Percentiles rank a stretch among this genome's conserved stretches.
Conservation (phyloP, 2,329 filamentous ascomycete species). For the Cadophora sp. region DNA sequence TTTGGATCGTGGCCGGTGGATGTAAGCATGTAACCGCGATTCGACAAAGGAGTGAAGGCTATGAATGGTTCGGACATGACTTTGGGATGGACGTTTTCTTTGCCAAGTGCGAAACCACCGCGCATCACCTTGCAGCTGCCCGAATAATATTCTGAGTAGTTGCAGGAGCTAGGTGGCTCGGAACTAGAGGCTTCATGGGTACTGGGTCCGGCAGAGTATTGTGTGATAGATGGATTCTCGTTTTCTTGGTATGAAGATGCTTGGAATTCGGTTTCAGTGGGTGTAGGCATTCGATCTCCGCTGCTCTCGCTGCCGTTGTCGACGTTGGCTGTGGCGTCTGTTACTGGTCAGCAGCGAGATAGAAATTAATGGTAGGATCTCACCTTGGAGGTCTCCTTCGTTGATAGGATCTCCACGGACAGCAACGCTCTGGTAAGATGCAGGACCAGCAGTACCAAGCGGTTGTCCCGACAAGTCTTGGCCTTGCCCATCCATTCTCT, state of each 20-base stretch:
- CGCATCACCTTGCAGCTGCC: constrained; percentile 12
- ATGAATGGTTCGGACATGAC: constrained; percentile 9
- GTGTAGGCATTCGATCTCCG: constrained; percentile 2
- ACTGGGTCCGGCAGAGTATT: not conserved
- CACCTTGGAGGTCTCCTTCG: not conserved
- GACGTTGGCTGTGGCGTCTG: not conserved
- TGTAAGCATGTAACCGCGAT: constrained; percentile 26
- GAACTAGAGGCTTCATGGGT: not conserved
- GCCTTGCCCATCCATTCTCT: not conserved
- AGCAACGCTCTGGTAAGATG: not conserved
- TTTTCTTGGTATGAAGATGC: not conserved
- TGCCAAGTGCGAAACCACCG: not conserved
- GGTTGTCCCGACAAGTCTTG: not conserved
- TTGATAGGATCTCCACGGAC: not conserved
- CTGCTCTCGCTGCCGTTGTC: constrained; percentile 4
- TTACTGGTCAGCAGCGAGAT: not conserved
- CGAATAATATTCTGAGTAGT: not conserved
- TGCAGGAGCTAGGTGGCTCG: not conserved
- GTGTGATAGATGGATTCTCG: not conserved
- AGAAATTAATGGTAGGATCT: not conserved
- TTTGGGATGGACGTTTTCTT: constrained; percentile 1
- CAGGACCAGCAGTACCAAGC: not conserved
- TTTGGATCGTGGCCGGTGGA: constrained; percentile 25
- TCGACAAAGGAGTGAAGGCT: constrained; percentile 25
- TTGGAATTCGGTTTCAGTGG: not conserved